Base-by-base conservation (phyloP, 2,329 filamentous ascomycete species). In the Colletotrichum tanaceti region DNA sequence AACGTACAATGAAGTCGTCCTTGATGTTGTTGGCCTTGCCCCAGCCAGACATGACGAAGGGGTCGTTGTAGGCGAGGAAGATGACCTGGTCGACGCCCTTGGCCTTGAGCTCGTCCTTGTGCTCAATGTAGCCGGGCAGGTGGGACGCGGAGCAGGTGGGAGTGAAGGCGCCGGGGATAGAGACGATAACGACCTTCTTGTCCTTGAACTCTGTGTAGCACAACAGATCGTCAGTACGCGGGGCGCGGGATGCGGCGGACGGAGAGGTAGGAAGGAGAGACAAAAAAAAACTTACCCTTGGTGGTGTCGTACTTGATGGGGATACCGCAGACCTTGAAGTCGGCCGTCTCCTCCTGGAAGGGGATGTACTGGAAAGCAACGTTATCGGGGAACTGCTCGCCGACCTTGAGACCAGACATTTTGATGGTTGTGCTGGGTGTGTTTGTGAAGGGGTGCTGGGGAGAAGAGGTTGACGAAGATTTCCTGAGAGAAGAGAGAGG, bases 1-100 rank as follows among this genome's bases (percentile, higher is more conserved):
- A 61, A 79, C 85, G 74, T 74, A 87, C 85, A 72, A 88, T 85
- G 67, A 79, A 85, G 74, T 95, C 90, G 72, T 90, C 89, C 77
- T 87, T 90, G 77, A 95, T 85, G 61, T 86, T 86, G 82, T 97
- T 95, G 77, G 93, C 93, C 87, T 97, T 97, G 82, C 89, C 91
- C 93, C 93, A 96, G 63, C 92, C 93, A 75, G 89, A 90, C 92
- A 95, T 95, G 79, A 97, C 93, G 78, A 86, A 97, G 72, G 90
- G 84, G 81, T 97, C 94, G 82, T 97, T 97, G 84, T 84, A 91
- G 69, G 93, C 92, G 76, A 97, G 90, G 77, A 96, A 89, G 73
- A 93, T 87, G 75, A 97, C 88, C 71, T 91, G 81, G 80, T 97
- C 93, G 73, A 97, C 91, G 75, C 92, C 93, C 86, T 95, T 95